phyloP scores from a whole-genome alignment of 805 yeast genomes.

The Grigorovia transvaalensis region DNA sequence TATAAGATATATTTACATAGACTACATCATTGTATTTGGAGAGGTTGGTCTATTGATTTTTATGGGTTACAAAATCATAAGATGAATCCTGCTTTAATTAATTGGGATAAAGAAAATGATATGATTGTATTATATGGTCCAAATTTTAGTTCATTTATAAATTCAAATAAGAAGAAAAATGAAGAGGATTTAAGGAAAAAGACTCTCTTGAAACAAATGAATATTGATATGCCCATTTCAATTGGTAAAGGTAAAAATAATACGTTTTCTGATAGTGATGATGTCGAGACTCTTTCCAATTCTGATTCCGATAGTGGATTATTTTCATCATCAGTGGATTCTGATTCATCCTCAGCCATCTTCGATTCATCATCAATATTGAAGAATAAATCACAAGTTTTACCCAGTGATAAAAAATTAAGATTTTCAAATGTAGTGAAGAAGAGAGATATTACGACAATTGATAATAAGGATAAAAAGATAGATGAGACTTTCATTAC shows the following conservation, averaged over 20 bases:
- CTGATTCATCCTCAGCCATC: constrained; percentile 14
- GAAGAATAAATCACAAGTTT: not conserved
- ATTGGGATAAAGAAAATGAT: constrained; percentile 92
- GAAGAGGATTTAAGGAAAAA: not conserved
- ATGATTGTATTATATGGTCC: constrained; percentile 97
- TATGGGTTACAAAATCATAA: constrained; percentile 45
- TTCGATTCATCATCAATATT: constrained; percentile 10
- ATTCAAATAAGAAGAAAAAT: constrained; percentile 1
- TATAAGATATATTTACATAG: constrained; percentile 32
- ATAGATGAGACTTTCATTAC: constrained; percentile 12
- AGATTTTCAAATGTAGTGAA: constrained; percentile 18
- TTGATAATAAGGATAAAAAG: constrained; percentile 3
- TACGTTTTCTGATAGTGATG: too few species aligned
- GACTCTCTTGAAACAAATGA: not conserved
- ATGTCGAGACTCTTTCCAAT: not conserved
- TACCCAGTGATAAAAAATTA: constrained; percentile 7
- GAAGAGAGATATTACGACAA: constrained; percentile 15
- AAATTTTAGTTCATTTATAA: constrained; percentile 7
- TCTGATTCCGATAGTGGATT: not conserved
- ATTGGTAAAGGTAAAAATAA: not conserved
- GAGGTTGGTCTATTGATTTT: constrained; percentile 86
- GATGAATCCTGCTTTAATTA: constrained; percentile 71
- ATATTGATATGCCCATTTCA: not conserved
- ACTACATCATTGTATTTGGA: constrained; percentile 80
- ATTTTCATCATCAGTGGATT: too few species aligned